Conservation (phyloP, 345 rosid genomes). For the Euphorbia lathyris region DNA sequence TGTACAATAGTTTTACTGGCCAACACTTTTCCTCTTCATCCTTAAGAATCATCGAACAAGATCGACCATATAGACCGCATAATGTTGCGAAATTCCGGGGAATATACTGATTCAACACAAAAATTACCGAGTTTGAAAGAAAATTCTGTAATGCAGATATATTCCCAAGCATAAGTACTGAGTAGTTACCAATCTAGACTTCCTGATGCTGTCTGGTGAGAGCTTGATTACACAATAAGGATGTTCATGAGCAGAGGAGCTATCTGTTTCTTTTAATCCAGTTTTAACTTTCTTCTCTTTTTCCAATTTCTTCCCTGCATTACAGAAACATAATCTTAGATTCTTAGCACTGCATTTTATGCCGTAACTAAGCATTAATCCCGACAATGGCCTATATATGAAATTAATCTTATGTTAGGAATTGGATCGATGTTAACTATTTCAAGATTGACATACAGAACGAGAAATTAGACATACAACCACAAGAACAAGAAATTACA, state of each 20-base stretch:
- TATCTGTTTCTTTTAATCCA: not conserved
- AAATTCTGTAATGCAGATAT: no score
- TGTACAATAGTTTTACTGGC: not conserved
- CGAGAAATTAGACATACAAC: no score
- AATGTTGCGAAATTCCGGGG: not conserved
- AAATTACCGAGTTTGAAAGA: not conserved
- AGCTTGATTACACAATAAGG: slow-evolving; percentile 7
- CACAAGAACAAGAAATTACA: no score
- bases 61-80: not conserved
- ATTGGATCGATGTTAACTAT: no score
- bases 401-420: no score
- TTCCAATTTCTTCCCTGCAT: slow-evolving; percentile 8
- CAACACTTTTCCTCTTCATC: slow-evolving; percentile 13
- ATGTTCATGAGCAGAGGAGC: not conserved
- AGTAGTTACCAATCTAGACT: slow-evolving; percentile 6
- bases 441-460: no score
- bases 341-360: not conserved
- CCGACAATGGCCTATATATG: no score
- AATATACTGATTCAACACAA: not conserved
- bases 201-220: not conserved
- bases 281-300: not conserved
- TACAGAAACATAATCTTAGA: not conserved
- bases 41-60: not conserved
- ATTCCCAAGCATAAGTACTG: not conserved
- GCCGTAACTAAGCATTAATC: not conserved